Evolutionary conservation across 1,284 basidiomycete species (phyloP).

Genomic region (Laetiporus sulphureus): DNA sequence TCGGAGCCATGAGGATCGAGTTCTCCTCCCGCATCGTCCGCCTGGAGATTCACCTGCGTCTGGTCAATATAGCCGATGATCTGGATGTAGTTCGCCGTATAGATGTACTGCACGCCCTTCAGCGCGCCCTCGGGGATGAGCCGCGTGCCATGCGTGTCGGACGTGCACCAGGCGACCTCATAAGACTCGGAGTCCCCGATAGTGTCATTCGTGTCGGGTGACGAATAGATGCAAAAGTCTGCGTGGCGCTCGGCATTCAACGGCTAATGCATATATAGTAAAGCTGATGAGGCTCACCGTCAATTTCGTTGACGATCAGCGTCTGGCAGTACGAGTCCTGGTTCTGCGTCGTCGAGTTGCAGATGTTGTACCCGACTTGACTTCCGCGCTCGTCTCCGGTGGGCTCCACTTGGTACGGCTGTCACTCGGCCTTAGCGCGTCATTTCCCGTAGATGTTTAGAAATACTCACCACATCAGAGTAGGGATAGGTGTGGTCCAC

Average conservation of each 20-base stretch:
- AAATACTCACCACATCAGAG: conserved; percentile 36
- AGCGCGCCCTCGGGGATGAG: conserved; percentile 58
- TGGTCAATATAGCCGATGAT: conserved; percentile 61
- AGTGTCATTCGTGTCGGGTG: conserved; percentile 35
- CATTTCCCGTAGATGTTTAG: too few species aligned
- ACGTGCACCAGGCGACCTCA: conserved; percentile 73
- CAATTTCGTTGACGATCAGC: conserved; percentile 42
- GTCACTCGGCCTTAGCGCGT: background rate
- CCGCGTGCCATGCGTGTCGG: conserved; percentile 57
- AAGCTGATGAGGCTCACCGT: conserved; percentile 46
- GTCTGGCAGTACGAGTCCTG: conserved; percentile 62
- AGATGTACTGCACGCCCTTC: conserved; percentile 58
- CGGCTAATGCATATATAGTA: too few species aligned
- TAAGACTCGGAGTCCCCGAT: conserved; percentile 63
- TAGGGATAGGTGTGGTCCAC: conserved; percentile 46
- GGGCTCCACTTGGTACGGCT: conserved; percentile 55
- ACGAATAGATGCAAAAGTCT: conserved; percentile 64
- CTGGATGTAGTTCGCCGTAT: conserved; percentile 61
- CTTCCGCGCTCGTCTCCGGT: conserved; percentile 44
- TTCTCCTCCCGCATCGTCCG: conserved; percentile 62
- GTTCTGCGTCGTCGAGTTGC: conserved; percentile 64
- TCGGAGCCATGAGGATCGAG: conserved; percentile 49
- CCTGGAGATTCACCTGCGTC: conserved; percentile 43
- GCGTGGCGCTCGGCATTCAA: conserved; percentile 3
- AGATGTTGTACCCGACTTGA: conserved; percentile 61